phyloP scores from a whole-genome alignment of 73 alveolate genomes.

The Stentor coeruleus region DNA sequence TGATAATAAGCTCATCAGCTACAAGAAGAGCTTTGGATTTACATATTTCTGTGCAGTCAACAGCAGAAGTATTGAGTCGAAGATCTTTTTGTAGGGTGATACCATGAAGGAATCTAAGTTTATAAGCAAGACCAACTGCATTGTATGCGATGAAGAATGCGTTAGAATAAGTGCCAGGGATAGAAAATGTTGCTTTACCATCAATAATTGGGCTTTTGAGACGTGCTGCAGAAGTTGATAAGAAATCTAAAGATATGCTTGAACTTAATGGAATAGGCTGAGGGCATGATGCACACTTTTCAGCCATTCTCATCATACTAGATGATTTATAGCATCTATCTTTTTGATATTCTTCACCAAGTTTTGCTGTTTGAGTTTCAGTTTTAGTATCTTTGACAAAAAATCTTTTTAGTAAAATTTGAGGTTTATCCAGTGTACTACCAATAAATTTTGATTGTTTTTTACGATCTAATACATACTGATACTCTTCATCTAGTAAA shows the following conservation, averaged over 20 bases:
- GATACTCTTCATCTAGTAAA: constrained; percentile 65
- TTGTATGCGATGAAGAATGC: constrained; percentile 40
- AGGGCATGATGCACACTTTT: background rate
- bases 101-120: background rate
- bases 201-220: constrained; percentile 32
- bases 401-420: constrained; percentile 71
- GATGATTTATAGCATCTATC: background rate
- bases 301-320: constrained; percentile 17
- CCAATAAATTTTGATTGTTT: constrained; percentile 71
- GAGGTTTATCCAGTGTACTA: constrained; percentile 90
- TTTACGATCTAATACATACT: constrained; percentile 88
- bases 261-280: background rate
- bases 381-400: constrained; percentile 59
- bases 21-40: background rate
- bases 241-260: constrained; percentile 49
- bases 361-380: constrained; percentile 67
- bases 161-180: constrained; percentile 29
- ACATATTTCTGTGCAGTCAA: background rate
- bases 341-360: constrained; percentile 36
- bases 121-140: constrained; percentile 17
- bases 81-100: constrained; percentile 30
- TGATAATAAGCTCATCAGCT: constrained; percentile 17
- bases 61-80: background rate
- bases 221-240: constrained; percentile 40
- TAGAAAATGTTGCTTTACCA: constrained; percentile 30